These are phyloP conservation scores for Lojkania enalia DNA, from an alignment of 2,329 filamentous ascomycete genomes.

Conservation along the genomic window DNA sequence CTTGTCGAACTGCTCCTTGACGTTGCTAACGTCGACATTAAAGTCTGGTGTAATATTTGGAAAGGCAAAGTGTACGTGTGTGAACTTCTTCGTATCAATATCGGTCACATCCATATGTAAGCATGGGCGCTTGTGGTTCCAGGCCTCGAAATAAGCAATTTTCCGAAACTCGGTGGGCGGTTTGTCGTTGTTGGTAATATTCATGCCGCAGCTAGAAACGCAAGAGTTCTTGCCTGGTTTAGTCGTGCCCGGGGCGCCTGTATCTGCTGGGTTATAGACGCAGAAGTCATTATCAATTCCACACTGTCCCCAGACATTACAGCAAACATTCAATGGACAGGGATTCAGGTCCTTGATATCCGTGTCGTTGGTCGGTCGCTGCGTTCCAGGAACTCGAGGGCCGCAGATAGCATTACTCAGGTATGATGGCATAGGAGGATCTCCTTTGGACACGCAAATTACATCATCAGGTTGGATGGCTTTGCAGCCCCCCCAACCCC, in stretches of 20 bases:
- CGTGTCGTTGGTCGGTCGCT: constrained; percentile 32
- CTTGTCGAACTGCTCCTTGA: constrained; percentile 1
- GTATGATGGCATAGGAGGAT: constrained; percentile 41
- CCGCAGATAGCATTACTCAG: constrained; percentile 49
- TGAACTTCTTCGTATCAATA: neutral
- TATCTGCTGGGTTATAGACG: constrained; percentile 14
- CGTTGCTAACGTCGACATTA: neutral
- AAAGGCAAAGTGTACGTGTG: constrained; percentile 5
- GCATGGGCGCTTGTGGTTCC: constrained; percentile 10
- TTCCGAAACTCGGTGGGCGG: constrained; percentile 5
- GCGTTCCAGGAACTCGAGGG: constrained; percentile 48
- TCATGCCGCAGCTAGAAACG: constrained; percentile 14
- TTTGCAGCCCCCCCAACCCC: constrained; percentile 48
- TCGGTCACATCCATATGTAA: constrained; percentile 1
- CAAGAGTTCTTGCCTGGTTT: constrained; percentile 6
- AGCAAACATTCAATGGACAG: constrained; percentile 49
- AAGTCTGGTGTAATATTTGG: neutral
- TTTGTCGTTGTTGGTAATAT: constrained; percentile 13
- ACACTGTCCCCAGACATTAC: constrained; percentile 52
- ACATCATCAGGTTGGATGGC: constrained; percentile 29
- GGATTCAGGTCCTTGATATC: constrained; percentile 30
- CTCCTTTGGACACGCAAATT: constrained; percentile 48
- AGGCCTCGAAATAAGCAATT: constrained; percentile 17
- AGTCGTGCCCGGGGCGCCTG: neutral
- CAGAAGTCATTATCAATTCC: constrained; percentile 54